Conservation (phyloP, 2,329 filamentous ascomycete species). For the Alternaria burnsii region DNA sequence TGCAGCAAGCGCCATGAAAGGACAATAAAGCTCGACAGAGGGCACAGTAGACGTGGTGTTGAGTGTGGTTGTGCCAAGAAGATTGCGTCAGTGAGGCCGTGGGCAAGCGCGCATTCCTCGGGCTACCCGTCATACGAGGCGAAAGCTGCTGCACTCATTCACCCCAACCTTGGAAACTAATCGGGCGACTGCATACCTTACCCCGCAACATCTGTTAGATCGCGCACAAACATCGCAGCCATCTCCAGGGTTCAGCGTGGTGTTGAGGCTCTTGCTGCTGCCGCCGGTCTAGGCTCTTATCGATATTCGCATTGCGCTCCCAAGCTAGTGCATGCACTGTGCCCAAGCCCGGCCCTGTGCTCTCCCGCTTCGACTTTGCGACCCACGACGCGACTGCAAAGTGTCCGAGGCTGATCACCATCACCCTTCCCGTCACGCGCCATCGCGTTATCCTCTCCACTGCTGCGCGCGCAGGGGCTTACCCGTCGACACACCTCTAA, state of each 20-base stretch:
- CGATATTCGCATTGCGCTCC: slow-evolving; percentile 21
- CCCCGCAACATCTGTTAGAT: slow-evolving; percentile 9
- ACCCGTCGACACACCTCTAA: neutral
- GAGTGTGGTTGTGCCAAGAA: slow-evolving; percentile 10
- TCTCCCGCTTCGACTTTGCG: slow-evolving; percentile 22
- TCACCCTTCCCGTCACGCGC: slow-evolving; percentile 26
- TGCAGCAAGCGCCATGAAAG: neutral
- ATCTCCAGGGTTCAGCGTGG: slow-evolving; percentile 18
- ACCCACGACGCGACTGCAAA: slow-evolving; percentile 32
- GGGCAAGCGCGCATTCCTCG: neutral
- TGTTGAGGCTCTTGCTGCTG: slow-evolving; percentile 18
- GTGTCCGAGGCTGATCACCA: slow-evolving; percentile 30
- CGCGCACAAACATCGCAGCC: slow-evolving; percentile 1
- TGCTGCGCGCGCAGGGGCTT: slow-evolving; percentile 15
- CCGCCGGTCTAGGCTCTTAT: slow-evolving; percentile 27
- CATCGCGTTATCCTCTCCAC: slow-evolving; percentile 11
- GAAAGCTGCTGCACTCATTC: slow-evolving; percentile 14
- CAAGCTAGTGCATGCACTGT: slow-evolving; percentile 17
- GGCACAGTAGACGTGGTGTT: neutral
- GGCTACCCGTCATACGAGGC: slow-evolving; percentile 12
- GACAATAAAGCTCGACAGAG: neutral
- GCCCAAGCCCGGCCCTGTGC: slow-evolving; percentile 20
- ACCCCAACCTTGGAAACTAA: slow-evolving; percentile 2
- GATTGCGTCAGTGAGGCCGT: slow-evolving; percentile 17
- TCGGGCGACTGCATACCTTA: slow-evolving; percentile 6